Percentiles rank a stretch among this genome's conserved stretches.
These are phyloP conservation scores for Selenicereus undatus DNA, from an alignment of 148 eudicot genomes.

Conservation along the genomic window DNA sequence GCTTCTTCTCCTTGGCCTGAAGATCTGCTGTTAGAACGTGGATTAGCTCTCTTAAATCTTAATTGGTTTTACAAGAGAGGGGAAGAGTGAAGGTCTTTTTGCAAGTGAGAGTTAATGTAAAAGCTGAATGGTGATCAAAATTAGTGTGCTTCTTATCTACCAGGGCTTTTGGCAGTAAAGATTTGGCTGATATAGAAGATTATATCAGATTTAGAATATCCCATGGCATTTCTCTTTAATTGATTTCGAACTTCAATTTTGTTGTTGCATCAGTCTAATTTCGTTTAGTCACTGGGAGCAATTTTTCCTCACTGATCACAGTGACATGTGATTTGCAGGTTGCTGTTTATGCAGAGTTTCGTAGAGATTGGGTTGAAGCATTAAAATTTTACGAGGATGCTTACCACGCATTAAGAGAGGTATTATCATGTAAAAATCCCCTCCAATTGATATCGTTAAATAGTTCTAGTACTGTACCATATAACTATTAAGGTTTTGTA, in stretches of 20 bases:
- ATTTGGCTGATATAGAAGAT: not conserved
- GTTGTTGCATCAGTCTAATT: not conserved
- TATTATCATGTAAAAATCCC: constrained; percentile 18
- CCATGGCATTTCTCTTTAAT: not conserved
- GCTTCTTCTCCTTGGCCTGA: not conserved
- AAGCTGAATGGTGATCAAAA: constrained; percentile 3
- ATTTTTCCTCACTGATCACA: not conserved
- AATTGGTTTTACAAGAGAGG: not conserved
- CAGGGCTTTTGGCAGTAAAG: not conserved
- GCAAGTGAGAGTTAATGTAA: not conserved
- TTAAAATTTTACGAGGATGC: constrained; percentile 87
- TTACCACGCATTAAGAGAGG: constrained; percentile 86
- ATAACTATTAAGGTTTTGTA: not conserved
- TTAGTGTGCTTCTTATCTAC: not conserved
- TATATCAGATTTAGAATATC: not conserved
- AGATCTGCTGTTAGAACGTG: not conserved
- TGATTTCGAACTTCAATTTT: not conserved
- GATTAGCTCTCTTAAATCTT: not conserved
- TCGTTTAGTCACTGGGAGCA: not conserved
- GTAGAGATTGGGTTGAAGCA: constrained; percentile 98
- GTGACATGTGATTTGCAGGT: constrained; percentile 51
- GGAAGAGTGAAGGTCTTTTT: not conserved
- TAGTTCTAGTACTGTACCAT: not conserved
- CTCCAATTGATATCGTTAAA: not conserved
- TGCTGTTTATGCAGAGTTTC: constrained; percentile 97